A percentile compares a stretch with the other conserved stretches of the same genome.
phyloP scores from a whole-genome alignment of 2,329 filamentous ascomycete species.

The Arthrobotrys entomopaga region DNA sequence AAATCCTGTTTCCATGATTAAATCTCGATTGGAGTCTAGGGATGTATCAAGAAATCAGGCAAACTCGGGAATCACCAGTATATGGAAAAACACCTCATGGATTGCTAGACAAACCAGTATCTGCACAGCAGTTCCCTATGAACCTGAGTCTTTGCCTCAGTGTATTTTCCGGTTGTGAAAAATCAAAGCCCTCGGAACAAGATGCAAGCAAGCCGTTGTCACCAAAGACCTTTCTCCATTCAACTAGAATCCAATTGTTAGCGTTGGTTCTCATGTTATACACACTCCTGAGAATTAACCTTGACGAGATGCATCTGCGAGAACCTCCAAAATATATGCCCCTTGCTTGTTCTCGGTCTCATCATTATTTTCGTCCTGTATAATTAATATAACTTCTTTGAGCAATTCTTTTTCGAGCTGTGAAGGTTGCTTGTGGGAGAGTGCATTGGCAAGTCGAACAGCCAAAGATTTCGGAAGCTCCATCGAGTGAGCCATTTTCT shows the following conservation, averaged over 20 bases:
- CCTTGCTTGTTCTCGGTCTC: not conserved
- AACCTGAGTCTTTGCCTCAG: conserved; percentile 56
- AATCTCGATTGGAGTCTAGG: conserved; percentile 37
- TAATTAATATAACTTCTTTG: conserved; percentile 11
- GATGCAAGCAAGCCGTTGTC: conserved; percentile 56
- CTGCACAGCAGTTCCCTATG: conserved; percentile 58
- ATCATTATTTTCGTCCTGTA: not conserved
- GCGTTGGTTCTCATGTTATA: not conserved
- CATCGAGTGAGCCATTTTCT: not conserved
- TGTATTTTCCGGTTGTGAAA: conserved; percentile 27
- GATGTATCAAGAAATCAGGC: not conserved
- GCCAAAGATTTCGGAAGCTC: not conserved
- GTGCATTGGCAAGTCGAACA: not conserved
- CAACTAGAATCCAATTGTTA: conserved; percentile 33
- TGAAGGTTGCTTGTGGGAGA: not conserved
- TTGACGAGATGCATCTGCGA: conserved; percentile 45
- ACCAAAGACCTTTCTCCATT: conserved; percentile 57
- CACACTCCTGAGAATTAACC: conserved; percentile 11
- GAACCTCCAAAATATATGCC: conserved; percentile 20
- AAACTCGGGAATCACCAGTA: not conserved
- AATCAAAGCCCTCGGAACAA: conserved; percentile 20
- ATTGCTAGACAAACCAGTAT: conserved; percentile 55
- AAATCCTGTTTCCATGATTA: conserved; percentile 27
- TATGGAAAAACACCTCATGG: not conserved
- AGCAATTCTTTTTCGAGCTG: conserved; percentile 7